Evolutionary conservation across 805 yeast genomes (phyloP).

Genomic region (Lachancea meyersii): DNA sequence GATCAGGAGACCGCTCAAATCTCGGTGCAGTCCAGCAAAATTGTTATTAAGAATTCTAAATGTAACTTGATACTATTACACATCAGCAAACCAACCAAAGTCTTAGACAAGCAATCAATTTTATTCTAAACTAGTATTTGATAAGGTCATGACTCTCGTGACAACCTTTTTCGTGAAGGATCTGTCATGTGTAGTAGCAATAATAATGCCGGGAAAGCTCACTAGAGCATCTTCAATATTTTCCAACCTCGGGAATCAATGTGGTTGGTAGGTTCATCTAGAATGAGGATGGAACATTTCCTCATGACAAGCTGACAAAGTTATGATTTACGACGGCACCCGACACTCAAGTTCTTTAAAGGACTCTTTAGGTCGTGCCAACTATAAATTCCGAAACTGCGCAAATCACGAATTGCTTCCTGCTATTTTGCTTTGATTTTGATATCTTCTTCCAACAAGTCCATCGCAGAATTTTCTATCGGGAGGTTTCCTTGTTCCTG

Average conservation of each 20-base stretch:
- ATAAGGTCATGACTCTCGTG: conserved; percentile 13
- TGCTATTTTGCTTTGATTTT: conserved; percentile 13
- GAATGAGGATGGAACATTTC: conserved; percentile 13
- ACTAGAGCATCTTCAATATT: conserved; percentile 15
- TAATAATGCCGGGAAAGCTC: conserved; percentile 15
- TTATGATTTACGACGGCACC: conserved; percentile 18
- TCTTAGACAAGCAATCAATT: neutral
- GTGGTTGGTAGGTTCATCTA: conserved; percentile 19
- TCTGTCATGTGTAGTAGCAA: conserved; percentile 18
- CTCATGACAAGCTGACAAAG: conserved; percentile 17
- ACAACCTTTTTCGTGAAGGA: conserved; percentile 16
- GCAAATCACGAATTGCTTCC: conserved; percentile 13
- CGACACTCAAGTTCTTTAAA: conserved; percentile 13
- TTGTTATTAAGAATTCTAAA: too few species aligned
- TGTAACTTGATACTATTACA: too few species aligned
- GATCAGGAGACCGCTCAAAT: too few species aligned
- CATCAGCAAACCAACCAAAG: too few species aligned
- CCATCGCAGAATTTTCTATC: conserved; percentile 14
- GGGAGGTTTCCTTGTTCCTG: conserved; percentile 18
- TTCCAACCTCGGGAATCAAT: conserved; percentile 17
- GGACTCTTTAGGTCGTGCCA: conserved; percentile 17
- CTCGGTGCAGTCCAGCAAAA: too few species aligned
- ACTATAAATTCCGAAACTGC: conserved; percentile 14
- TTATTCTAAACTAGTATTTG: neutral
- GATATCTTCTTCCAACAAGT: conserved; percentile 11